Percentiles rank a stretch among this genome's conserved stretches.
Evolutionary conservation across 441 rosid genomes (phyloP).

Genomic region (Jatropha podagrica): DNA sequence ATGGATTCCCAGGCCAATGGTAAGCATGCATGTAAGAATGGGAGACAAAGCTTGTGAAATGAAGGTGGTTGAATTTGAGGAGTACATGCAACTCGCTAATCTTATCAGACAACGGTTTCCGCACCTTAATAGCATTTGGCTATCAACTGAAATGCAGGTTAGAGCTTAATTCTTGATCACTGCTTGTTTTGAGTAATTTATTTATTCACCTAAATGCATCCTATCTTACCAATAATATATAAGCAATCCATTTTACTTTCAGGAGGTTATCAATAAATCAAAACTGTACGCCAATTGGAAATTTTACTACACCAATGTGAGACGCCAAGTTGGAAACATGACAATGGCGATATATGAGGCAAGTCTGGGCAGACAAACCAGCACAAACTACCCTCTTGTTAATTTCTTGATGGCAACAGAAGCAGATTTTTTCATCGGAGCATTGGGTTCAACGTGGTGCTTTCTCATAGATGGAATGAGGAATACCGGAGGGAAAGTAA

Average conservation of each 20-base stretch:
- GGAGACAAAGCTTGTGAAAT: slow-evolving; percentile 97
- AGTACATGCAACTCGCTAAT: slow-evolving; percentile 66
- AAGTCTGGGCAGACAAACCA: slow-evolving; percentile 83
- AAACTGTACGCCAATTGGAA: slow-evolving; percentile 54
- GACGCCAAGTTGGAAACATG: slow-evolving; percentile 73
- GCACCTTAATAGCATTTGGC: slow-evolving; percentile 72
- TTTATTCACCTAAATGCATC: not conserved
- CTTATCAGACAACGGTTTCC: slow-evolving; percentile 64
- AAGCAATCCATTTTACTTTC: slow-evolving; percentile 11
- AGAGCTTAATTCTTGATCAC: not conserved
- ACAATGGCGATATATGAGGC: slow-evolving; percentile 84
- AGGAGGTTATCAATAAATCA: slow-evolving; percentile 70
- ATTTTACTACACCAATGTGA: slow-evolving; percentile 78
- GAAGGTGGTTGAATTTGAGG: slow-evolving; percentile 73
- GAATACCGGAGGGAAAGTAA: slow-evolving; percentile 91
- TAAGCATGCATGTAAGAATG: slow-evolving; percentile 95
- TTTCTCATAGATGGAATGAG: slow-evolving; percentile 95
- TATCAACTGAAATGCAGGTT: slow-evolving; percentile 96
- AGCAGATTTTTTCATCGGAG: slow-evolving; percentile 87
- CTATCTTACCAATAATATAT: not conserved
- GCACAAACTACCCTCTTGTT: slow-evolving; percentile 91
- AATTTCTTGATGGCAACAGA: slow-evolving; percentile 93
- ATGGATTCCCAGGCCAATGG: slow-evolving; percentile 87
- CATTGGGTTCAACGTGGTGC: slow-evolving; percentile 97
- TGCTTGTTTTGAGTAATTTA: no score